Evolutionary conservation across 257 asterid genomes (phyloP).

Genomic region (Asclepias syriaca): DNA sequence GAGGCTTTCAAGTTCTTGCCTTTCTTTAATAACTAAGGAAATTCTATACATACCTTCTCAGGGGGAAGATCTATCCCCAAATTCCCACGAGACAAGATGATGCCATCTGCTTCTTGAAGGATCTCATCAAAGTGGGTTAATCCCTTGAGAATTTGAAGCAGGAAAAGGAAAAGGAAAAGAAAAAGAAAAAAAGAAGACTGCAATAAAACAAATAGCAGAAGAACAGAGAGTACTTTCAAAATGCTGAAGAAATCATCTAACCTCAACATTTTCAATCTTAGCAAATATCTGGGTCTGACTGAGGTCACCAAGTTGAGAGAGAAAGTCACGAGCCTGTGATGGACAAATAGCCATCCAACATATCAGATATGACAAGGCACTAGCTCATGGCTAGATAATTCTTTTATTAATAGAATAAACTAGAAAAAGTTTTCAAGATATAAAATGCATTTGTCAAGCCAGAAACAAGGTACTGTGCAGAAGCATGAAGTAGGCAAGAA

Average conservation of each 20-base stretch:
- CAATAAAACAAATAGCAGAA: neutral
- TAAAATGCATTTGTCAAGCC: neutral
- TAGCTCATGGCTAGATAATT: constrained; percentile 1
- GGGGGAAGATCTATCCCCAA: constrained; percentile 92
- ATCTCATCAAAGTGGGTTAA: constrained; percentile 87
- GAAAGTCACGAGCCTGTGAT: constrained; percentile 78
- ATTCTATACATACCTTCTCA: constrained; percentile 56
- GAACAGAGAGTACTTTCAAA: neutral
- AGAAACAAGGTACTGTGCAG: neutral
- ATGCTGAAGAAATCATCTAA: constrained; percentile 20
- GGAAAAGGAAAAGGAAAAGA: neutral
- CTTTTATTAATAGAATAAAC: neutral
- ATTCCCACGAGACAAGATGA: constrained; percentile 87
- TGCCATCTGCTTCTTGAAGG: constrained; percentile 82
- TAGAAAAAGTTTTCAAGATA: neutral
- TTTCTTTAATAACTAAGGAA: constrained; percentile 1
- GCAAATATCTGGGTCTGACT: constrained; percentile 74
- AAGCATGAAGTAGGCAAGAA: neutral
- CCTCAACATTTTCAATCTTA: constrained; percentile 91
- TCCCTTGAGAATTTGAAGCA: constrained; percentile 43
- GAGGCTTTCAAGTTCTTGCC: neutral
- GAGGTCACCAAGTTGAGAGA: constrained; percentile 63
- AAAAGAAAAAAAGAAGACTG: neutral
- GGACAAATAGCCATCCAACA: constrained; percentile 9
- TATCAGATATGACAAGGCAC: neutral